These are phyloP conservation scores for Daldinia bambusicola DNA, from an alignment of 495 filamentous ascomycete species.

Conservation along the genomic window DNA sequence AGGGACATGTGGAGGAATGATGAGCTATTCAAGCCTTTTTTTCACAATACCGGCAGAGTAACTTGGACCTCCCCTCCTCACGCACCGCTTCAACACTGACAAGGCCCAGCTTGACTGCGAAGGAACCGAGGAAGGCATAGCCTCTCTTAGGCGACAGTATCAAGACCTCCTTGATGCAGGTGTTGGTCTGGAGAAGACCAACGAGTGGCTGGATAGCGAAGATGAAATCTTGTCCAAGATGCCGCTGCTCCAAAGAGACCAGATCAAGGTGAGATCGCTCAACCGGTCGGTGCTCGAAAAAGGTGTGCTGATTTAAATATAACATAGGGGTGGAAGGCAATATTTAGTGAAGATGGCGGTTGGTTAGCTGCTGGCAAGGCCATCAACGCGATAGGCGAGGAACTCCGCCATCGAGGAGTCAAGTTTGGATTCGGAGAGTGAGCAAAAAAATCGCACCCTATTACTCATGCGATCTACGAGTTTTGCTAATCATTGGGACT, in stretches of 20 bases:
- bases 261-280: slow-evolving; percentile 32
- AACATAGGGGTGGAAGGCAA: slow-evolving; percentile 42
- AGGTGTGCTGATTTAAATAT: slow-evolving; percentile 14
- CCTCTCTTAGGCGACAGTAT: slow-evolving; percentile 31
- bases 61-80: not conserved
- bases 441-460: not conserved
- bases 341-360: slow-evolving; percentile 43
- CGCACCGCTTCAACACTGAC: slow-evolving; percentile 7
- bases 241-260: slow-evolving; percentile 35
- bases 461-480: not conserved
- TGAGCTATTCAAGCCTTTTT: slow-evolving; percentile 44
- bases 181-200: slow-evolving; percentile 34
- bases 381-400: slow-evolving; percentile 41
- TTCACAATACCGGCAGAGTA: slow-evolving; percentile 44
- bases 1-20: slow-evolving; percentile 45
- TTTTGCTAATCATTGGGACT: not conserved
- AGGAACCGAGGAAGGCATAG: slow-evolving; percentile 37
- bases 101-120: slow-evolving; percentile 38
- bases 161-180: slow-evolving; percentile 36
- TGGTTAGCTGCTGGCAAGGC: slow-evolving; percentile 44
- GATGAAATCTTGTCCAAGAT: slow-evolving; percentile 42
- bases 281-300: not conserved
- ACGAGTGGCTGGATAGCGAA: slow-evolving; percentile 44
- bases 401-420: slow-evolving; percentile 34
- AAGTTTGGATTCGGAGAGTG: slow-evolving; percentile 42